phyloP scores from a whole-genome alignment of 805 yeast species.

The Huiozyma naganishii region DNA sequence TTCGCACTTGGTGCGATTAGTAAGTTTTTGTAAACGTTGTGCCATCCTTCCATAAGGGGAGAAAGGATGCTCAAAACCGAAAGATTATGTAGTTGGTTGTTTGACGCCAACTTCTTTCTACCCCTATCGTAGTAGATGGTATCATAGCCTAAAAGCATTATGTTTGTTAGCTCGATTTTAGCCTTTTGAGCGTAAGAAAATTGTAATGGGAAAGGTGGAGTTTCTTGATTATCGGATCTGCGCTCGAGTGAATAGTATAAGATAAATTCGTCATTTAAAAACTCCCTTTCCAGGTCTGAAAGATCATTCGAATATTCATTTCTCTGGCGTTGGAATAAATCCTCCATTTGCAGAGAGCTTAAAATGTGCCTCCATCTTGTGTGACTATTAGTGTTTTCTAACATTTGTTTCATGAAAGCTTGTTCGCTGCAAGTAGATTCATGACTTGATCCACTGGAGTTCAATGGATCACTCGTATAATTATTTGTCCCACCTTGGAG shows the following conservation, averaged over 20 bases:
- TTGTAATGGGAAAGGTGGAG: constrained; percentile 28
- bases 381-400: constrained; percentile 16
- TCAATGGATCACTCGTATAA: neutral
- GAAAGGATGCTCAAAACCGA: constrained; percentile 62
- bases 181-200: constrained; percentile 63
- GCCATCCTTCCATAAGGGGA: constrained; percentile 75
- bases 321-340: too few species aligned
- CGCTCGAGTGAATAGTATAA: constrained; percentile 13
- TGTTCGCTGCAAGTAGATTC: constrained; percentile 26
- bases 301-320: constrained; percentile 6
- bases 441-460: constrained; percentile 30
- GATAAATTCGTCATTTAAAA: constrained; percentile 26
- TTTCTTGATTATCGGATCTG: constrained; percentile 4
- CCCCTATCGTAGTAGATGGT: constrained; percentile 63
- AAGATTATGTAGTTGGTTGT: constrained; percentile 54
- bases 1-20: constrained; percentile 37
- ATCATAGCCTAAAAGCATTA: constrained; percentile 74
- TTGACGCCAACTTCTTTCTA: constrained; percentile 28
- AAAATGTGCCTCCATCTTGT: constrained; percentile 18
- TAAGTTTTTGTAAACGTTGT: constrained; percentile 45
- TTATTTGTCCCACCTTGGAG: constrained; percentile 30
- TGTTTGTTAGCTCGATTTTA: constrained; percentile 65
- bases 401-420: constrained; percentile 20
- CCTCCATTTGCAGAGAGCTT: constrained; percentile 6
- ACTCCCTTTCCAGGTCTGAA: constrained; percentile 21